Evolutionary conservation across 2,329 filamentous ascomycete species (phyloP).

Genomic region (Annulohypoxylon truncatum): DNA sequence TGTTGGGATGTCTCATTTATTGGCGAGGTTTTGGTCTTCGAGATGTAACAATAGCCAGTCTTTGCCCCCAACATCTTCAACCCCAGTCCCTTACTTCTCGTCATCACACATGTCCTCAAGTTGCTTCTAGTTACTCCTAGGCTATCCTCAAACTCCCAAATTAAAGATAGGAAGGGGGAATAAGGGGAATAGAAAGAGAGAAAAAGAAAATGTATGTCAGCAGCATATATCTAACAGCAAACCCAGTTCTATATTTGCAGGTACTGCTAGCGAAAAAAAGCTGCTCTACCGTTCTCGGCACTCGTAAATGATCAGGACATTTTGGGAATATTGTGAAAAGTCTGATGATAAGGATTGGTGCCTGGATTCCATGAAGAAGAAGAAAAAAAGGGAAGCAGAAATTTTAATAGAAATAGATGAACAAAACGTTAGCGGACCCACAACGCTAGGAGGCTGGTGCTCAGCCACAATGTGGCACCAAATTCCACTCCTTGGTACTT

Average conservation of each 20-base stretch:
- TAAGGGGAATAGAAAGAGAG: neutral
- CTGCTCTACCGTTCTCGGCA: slow-evolving; percentile 85
- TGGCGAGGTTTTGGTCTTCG: neutral
- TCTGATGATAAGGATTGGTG: slow-evolving; percentile 96
- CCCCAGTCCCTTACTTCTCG: neutral
- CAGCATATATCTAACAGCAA: slow-evolving; percentile 98
- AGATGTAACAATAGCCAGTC: neutral
- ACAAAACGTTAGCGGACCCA: neutral
- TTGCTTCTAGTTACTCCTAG: no score
- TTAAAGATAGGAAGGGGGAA: no score
- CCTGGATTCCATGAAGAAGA: slow-evolving; percentile 60
- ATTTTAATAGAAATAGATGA: slow-evolving; percentile 1
- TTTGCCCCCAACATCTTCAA: neutral
- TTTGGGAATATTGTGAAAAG: slow-evolving; percentile 65
- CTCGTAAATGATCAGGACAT: slow-evolving; percentile 90
- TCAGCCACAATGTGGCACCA: neutral
- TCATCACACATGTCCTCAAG: neutral
- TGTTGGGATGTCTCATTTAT: neutral
- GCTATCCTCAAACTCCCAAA: neutral
- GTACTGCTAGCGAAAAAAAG: slow-evolving; percentile 99
- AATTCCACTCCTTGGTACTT: neutral
- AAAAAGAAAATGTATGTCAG: slow-evolving; percentile 69
- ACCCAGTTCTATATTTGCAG: slow-evolving; percentile 80
- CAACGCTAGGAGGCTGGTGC: neutral
- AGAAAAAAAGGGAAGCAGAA: slow-evolving; percentile 35